These are phyloP conservation scores for Blastobotrys arbuscula DNA, from an alignment of 1,139 yeast genomes.

Conservation along the genomic window DNA sequence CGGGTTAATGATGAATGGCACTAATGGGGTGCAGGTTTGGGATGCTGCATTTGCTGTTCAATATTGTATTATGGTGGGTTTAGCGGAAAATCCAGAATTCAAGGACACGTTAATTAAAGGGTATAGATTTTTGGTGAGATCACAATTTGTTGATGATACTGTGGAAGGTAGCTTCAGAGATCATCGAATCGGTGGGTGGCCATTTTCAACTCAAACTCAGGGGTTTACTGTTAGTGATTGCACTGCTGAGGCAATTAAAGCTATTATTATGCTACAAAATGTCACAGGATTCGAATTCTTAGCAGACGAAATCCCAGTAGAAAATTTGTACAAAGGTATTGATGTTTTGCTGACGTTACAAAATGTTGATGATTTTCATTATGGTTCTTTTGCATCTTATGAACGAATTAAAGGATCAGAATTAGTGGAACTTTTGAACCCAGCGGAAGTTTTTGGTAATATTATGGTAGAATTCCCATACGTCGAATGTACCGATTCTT, in stretches of 20 bases:
- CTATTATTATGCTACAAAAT: slow-evolving; percentile 84
- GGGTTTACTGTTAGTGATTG: slow-evolving; percentile 97
- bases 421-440: slow-evolving; percentile 70
- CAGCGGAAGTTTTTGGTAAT: slow-evolving; percentile 96
- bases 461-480: slow-evolving; percentile 99
- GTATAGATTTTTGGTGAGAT: slow-evolving; percentile 65
- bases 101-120: slow-evolving; percentile 57
- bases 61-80: slow-evolving; percentile 71
- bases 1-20: slow-evolving; percentile 93
- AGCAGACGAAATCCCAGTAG: slow-evolving; percentile 47
- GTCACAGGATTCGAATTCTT: slow-evolving; percentile 43
- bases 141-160: slow-evolving; percentile 82
- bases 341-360: slow-evolving; percentile 67
- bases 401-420: slow-evolving; percentile 82
- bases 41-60: slow-evolving; percentile 90
- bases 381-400: slow-evolving; percentile 90
- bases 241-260: slow-evolving; percentile 93
- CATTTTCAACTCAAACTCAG: slow-evolving; percentile 90
- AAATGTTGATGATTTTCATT: slow-evolving; percentile 71
- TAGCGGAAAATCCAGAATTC: slow-evolving; percentile 66
- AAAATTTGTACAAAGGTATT: slow-evolving; percentile 58
- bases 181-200: slow-evolving; percentile 89
- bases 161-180: slow-evolving; percentile 78
- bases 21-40: slow-evolving; percentile 98
- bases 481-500: slow-evolving; percentile 96